Base-by-base conservation (phyloP, 2,329 filamentous ascomycete species). In the Emergomyces pasteurianus region DNA sequence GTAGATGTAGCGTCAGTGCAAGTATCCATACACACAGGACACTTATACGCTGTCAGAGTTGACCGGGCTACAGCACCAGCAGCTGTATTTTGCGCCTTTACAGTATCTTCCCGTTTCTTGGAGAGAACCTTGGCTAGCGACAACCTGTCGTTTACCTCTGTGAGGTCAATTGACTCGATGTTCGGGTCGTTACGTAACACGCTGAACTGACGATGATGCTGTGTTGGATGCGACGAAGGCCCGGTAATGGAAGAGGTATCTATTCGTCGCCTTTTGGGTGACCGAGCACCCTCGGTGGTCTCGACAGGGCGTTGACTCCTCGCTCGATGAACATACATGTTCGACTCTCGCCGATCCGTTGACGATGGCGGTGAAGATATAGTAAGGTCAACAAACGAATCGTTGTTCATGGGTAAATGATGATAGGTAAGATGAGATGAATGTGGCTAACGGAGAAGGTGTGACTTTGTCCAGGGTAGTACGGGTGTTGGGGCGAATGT, bases 21-120 rank as follows among this genome's bases (percentile, higher is more conserved):
- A 3, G 74, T 78, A 65, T 86, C 84, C 80, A 86, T 81, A 71
- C 84, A 86, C 26, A 86, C 82, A 52, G 85, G 83, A 68, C 84
- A 86, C 63, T 75, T 81, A 68, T 80, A 79, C 5, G 71, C 78
- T 26, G 73, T 80, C 65, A 80, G 74, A 42, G 74, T 66, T 42
- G 74, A 75, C 3, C 66, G 71, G 18, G 65, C 68, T 21, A 69
- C 64, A 10, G 67, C 67, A 7, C 71, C 69, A 2, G 65, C 60
- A 49, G 49, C 42, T 12, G 60, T 60, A 2, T 69, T 63, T 63
- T 81, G 77, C 1, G 77, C 73, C 60, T 77, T 77, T 43, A 82
- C 72, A 0, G 80, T 78, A 62, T 82, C 80, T 60, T 79, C 74
- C 6, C 76, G 74, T 67, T 83, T 81, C 67, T 81, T 83, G 54